These are phyloP conservation scores for Suillus subluteus DNA, from an alignment of 768 basidiomycete species.

Conservation along the genomic window DNA sequence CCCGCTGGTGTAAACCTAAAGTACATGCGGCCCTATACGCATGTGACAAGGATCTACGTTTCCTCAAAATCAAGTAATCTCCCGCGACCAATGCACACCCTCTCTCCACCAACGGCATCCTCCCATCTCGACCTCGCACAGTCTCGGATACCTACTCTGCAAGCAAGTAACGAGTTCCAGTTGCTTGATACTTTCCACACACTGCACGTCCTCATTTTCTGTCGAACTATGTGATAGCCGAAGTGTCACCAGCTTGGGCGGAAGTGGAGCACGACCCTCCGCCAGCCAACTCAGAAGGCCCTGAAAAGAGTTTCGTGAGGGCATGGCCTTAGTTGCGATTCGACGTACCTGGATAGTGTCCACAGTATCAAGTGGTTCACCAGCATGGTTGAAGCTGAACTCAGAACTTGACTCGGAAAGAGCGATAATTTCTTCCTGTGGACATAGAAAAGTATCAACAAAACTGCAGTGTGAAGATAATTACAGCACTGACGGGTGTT, in stretches of 20 bases:
- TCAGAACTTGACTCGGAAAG: not conserved
- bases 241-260: constrained; percentile 1
- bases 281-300: not conserved
- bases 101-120: constrained; percentile 7
- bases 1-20: not conserved
- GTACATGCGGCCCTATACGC: not conserved
- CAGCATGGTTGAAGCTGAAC: too few species aligned
- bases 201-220: not conserved
- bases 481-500: not conserved
- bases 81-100: not conserved
- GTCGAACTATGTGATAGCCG: not conserved
- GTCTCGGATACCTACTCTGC: not conserved
- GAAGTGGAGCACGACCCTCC: constrained; percentile 1
- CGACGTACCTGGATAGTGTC: not conserved
- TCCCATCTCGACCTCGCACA: not conserved
- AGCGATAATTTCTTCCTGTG: not conserved
- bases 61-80: constrained; percentile 3
- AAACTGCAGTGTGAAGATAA: not conserved
- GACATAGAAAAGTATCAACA: not conserved
- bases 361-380: not conserved
- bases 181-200: not conserved
- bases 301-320: not conserved
- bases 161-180: not conserved
- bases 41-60: not conserved
- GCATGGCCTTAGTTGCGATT: not conserved